A percentile compares a stretch with the other conserved stretches of the same genome.
phyloP scores from a whole-genome alignment of 2,329 filamentous ascomycete species.

The Pseudogymnoascus sp. region DNA sequence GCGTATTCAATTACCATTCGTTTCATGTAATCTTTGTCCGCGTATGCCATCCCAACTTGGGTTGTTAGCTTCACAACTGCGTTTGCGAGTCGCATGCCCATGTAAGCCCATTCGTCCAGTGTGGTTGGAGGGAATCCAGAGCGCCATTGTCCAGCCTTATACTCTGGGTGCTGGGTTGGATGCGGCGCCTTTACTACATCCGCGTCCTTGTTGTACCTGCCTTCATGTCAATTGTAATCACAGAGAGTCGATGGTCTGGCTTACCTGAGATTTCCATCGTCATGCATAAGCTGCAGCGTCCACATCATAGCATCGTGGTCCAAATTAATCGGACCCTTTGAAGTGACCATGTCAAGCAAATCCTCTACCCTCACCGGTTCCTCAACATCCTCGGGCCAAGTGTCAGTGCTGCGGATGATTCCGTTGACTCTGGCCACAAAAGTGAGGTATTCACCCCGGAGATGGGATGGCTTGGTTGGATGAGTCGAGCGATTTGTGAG shows the following conservation, averaged over 20 bases:
- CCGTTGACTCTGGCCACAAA: background rate
- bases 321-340: background rate
- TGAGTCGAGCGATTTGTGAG: background rate
- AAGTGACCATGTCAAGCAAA: background rate
- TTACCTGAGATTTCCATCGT: background rate
- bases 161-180: background rate
- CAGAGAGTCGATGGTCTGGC: background rate
- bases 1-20: background rate
- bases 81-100: background rate
- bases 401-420: background rate
- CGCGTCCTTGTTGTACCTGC: background rate
- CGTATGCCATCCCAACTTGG: background rate
- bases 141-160: background rate
- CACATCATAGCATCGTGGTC: background rate
- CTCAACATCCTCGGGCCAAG: background rate
- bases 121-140: background rate
- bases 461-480: background rate
- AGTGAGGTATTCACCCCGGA: background rate
- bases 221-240: background rate
- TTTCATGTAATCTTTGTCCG: background rate
- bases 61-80: background rate
- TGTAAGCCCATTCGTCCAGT: background rate
- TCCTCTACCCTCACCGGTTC: background rate
- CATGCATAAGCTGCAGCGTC: background rate
- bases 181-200: background rate